Evolutionary conservation across 2,329 filamentous ascomycete genomes (phyloP).

Genomic region (Hypoxylon sp.): DNA sequence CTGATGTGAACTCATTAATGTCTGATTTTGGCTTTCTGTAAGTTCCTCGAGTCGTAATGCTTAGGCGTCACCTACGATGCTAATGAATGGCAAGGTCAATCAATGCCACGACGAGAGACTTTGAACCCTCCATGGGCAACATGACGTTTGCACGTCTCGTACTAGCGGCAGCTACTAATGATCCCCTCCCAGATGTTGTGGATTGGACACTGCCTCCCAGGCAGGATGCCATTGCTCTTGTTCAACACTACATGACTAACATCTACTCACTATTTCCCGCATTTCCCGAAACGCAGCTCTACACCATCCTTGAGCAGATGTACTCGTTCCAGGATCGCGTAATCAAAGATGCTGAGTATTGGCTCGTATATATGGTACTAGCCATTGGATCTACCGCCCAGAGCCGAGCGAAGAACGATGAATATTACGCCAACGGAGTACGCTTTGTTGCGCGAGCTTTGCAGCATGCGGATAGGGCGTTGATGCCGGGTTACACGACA

Average conservation of each 20-base stretch:
- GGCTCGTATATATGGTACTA: conserved; percentile 89
- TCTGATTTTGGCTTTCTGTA: conserved; percentile 94
- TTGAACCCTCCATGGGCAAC: conserved; percentile 87
- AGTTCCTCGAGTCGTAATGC: conserved; percentile 53
- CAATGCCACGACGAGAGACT: conserved; percentile 94
- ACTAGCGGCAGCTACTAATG: conserved; percentile 83
- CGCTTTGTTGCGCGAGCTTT: conserved; percentile 76
- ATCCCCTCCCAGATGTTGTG: conserved; percentile 74
- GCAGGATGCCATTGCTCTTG: conserved; percentile 75
- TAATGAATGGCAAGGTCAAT: conserved; percentile 74
- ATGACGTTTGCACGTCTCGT: conserved; percentile 95
- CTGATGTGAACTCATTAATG: conserved; percentile 90
- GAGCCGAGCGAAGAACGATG: conserved; percentile 77
- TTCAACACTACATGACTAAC: conserved; percentile 88
- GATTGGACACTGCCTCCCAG: conserved; percentile 78
- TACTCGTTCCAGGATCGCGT: conserved; percentile 78
- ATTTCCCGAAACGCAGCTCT: conserved; percentile 84
- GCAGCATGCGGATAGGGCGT: conserved; percentile 82
- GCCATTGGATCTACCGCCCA: conserved; percentile 84
- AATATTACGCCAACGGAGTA: conserved; percentile 71
- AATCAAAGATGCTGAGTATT: conserved; percentile 80
- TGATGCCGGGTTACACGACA: conserved; percentile 85
- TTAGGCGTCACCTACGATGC: conserved; percentile 18
- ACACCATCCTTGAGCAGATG: conserved; percentile 83
- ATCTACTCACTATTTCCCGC: conserved; percentile 85